Evolutionary conservation across 768 basidiomycete genomes (phyloP).

Genomic region (Cyathus striatus): DNA sequence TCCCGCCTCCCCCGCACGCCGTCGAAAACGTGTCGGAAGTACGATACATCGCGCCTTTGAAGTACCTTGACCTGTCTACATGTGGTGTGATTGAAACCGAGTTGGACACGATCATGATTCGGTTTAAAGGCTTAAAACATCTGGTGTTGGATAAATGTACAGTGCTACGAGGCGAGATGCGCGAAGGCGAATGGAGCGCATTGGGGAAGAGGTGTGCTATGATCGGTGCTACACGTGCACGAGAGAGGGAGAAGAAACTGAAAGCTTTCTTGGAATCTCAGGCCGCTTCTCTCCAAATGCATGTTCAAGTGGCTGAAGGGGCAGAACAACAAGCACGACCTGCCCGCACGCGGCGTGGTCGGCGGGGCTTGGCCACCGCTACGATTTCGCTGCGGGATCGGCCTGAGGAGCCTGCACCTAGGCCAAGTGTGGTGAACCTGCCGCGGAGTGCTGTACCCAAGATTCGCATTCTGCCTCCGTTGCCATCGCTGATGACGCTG

Average conservation of each 20-base stretch:
- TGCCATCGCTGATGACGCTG: constrained; percentile 44
- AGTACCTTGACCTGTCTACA: constrained; percentile 74
- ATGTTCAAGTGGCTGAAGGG: constrained; percentile 5
- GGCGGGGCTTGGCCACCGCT: constrained; percentile 61
- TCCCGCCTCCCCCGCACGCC: constrained; percentile 6
- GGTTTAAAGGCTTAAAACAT: constrained; percentile 49
- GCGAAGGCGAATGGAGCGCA: constrained; percentile 51
- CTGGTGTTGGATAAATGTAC: constrained; percentile 69
- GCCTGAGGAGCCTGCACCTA: not conserved
- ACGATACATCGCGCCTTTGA: constrained; percentile 40
- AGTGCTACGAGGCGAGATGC: constrained; percentile 47
- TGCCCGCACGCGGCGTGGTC: constrained; percentile 33
- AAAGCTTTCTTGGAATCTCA: constrained; percentile 42
- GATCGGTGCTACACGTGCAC: constrained; percentile 54
- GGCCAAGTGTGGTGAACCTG: not conserved
- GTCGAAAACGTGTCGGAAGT: constrained; percentile 4
- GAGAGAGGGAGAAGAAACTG: constrained; percentile 61
- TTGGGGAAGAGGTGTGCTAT: constrained; percentile 61
- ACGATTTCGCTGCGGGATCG: constrained; percentile 53
- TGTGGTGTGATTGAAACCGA: constrained; percentile 51
- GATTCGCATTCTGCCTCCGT: constrained; percentile 54
- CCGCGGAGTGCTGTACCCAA: constrained; percentile 16
- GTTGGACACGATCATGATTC: constrained; percentile 47
- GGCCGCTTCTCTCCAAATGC: constrained; percentile 6
- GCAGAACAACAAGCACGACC: not conserved